phyloP scores from a whole-genome alignment of 2,329 filamentous ascomycete species.

The Kalmusia sp. region DNA sequence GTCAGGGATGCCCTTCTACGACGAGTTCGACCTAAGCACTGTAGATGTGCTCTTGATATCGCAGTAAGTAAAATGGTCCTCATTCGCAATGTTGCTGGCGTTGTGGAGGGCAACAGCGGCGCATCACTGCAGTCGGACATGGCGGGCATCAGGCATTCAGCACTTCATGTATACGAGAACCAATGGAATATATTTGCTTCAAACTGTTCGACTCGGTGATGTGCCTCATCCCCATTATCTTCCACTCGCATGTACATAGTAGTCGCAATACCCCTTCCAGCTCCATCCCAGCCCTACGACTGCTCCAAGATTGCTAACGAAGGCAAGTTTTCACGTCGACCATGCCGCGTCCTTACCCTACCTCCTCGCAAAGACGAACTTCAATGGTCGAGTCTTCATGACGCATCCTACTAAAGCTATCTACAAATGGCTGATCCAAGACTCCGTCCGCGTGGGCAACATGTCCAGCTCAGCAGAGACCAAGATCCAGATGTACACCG shows the following conservation, averaged over 20 bases:
- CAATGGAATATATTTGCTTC: constrained; percentile 50
- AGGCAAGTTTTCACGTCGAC: constrained; percentile 89
- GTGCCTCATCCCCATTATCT: constrained; percentile 29
- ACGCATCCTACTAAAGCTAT: constrained; percentile 99
- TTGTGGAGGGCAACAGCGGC: constrained; percentile 27
- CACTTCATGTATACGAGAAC: constrained; percentile 47
- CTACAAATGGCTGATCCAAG: constrained; percentile 99
- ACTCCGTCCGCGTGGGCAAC: constrained; percentile 88
- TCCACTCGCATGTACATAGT: constrained; percentile 29
- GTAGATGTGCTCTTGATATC: constrained; percentile 97
- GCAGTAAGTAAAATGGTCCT: constrained; percentile 77
- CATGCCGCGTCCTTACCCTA: constrained; percentile 99
- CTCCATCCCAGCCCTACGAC: constrained; percentile 1
- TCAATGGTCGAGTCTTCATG: constrained; percentile 97
- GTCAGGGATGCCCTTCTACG: constrained; percentile 93
- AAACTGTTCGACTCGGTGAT: constrained; percentile 45
- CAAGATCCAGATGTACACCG: constrained; percentile 80
- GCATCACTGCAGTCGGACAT: constrained; percentile 43
- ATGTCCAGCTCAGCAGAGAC: constrained; percentile 68
- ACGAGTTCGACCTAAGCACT: constrained; percentile 96
- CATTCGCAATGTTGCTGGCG: constrained; percentile 21
- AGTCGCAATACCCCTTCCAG: constrained; percentile 3
- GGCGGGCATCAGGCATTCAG: constrained; percentile 17
- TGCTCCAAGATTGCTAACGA: constrained; percentile 25
- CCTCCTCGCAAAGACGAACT: constrained; percentile 97